A percentile compares a stretch with the other conserved stretches of the same genome.
These are phyloP conservation scores for Agrostemma githago DNA, from an alignment of 148 eudicot genomes.

Conservation along the genomic window DNA sequence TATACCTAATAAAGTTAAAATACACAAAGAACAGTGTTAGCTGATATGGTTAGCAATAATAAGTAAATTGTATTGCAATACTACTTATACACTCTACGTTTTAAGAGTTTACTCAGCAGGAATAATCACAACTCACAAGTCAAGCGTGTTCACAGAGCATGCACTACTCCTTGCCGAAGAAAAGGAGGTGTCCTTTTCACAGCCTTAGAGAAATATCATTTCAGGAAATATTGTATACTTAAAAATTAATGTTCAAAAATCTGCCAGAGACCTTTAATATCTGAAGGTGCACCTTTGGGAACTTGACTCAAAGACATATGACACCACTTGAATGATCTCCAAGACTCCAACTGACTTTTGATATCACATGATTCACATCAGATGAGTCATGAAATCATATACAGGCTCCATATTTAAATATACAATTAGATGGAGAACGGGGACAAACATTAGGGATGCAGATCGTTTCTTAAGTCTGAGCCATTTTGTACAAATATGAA, in stretches of 20 bases:
- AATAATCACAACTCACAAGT: not conserved
- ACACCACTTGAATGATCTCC: not conserved
- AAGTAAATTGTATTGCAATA: not conserved
- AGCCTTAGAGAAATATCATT: not conserved
- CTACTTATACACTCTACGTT: not conserved
- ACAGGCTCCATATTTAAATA: not conserved
- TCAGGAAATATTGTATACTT: not conserved
- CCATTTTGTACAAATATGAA: not conserved
- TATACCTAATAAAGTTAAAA: constrained; percentile 38
- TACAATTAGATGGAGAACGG: not conserved
- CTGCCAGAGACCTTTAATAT: not conserved
- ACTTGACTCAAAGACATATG: constrained; percentile 1
- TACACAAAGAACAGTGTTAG: constrained; percentile 6
- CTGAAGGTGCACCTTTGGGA: not conserved
- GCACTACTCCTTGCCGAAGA: not conserved
- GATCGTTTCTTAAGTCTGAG: not conserved
- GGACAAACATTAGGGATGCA: not conserved
- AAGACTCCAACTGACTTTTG: not conserved
- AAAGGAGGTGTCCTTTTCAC: not conserved
- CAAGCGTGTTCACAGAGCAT: not conserved
- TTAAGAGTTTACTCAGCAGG: not conserved
- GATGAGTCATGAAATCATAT: not conserved
- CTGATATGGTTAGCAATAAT: not conserved
- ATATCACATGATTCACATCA: not conserved
- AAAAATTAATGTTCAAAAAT: not conserved